Base-by-base conservation (phyloP, 1,139 yeast species). In the Protomyces macrosporus region DNA sequence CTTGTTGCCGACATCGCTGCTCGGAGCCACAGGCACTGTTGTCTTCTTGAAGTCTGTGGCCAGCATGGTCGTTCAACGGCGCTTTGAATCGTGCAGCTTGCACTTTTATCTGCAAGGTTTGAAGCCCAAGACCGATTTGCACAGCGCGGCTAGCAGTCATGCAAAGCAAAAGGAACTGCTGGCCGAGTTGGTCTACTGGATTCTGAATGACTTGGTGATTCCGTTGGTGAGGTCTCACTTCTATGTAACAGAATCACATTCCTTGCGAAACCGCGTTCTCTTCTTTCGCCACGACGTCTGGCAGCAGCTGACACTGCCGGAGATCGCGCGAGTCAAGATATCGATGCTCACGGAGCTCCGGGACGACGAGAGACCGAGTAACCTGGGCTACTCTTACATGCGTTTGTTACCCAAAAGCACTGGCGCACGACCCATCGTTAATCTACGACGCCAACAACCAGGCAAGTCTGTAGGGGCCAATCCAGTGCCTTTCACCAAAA, bases 241-340 rank as follows among this genome's bases (percentile, higher is more conserved):
- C 78, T 86, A 87, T 71, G 84, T 87, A 2, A 84, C 93, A 0
- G 86, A 84, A 62, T 73, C 80, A 0, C 78, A 85, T 1, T 79
- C 81, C 3, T 71, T 75, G 0, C 71, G 71, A 5, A 70, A 68
- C 54, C 71, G 75, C 4, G 67, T 81, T 0, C 67, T 79, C 0
- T 89, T 79, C 71, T 89, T 81, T 70, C 80, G 86, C 12, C 90
- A 85, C 60, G 77, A 75, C 35, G 73, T 76, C 0, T 91, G 97
- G 97, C 70, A 70, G 6, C 65, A 65, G 10, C 71, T 84, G 5
- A 75, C 84, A 1, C 59, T 64, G 9, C 57, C 65, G 6, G 70
- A 71, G 2, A 52, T 73, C 65, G 33, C 67, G 63, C 61, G 59
- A 45, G 37, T 64, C 57, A 50, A 64, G 64, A 62, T 33, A 35